Evolutionary conservation across 805 yeast species (phyloP), one percentile per base, ranked within the genome.

Genomic region (Blastobotrys robertii): DNA sequence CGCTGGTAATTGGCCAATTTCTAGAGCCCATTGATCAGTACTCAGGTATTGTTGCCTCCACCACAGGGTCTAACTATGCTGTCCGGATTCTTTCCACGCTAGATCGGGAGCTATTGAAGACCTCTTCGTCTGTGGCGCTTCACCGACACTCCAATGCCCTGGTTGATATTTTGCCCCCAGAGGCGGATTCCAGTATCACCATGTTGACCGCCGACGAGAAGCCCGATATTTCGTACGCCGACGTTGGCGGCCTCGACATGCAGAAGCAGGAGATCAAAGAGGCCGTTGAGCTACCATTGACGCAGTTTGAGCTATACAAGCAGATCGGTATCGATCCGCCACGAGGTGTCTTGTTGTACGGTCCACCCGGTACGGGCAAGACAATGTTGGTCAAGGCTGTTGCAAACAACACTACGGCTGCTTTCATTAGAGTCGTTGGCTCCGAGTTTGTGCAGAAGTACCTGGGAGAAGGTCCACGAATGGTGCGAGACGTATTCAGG

Each of bases 361-460:
- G 99, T n/a, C 97, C 98, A 8, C 99, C 99, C 38, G 99, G 99
- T 62, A 92, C 98, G 1, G 99, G 99, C 57, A 92, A 92, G 65
- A 92, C 99, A 15, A 88, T 92, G 97, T 74, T 92, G 60, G 99
- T 92, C 39, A 92, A 92, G 65, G 98, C 99, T 0, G 99, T 92
- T 38, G 99, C 99, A 9, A 90, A 92, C 66, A 79, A 90, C 44
- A 82, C 97, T 3, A 84, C 95, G 1, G 98, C 98, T 2, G 74
- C 96, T 4, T 92, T 92, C 57, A 92, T 92, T 54, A 84, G 97
- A 63, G 95, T 92, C 28, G 92, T 86, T 55, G 98, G 98, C 49
- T 90, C 97, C 1, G 99, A 92, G 64, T 92, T 92, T 58, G 98
- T 92, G 44, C 98, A 92, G 63, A 92, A 92, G 66, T 92, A 92